Evolutionary conservation across 176 grass and related monocot species (phyloP).

Genomic region (Pharus latifolius): DNA sequence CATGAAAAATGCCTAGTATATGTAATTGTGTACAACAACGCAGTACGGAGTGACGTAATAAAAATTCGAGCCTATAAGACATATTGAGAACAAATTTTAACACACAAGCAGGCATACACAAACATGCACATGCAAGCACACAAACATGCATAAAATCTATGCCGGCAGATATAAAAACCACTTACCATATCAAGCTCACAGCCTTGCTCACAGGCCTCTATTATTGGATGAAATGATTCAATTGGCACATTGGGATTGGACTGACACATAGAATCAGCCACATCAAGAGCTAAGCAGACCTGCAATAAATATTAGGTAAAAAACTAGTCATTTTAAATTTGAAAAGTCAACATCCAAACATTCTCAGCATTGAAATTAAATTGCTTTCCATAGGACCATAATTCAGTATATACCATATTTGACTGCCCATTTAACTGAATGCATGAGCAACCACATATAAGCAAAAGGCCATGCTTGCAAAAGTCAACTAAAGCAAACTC

Average conservation of each 20-base stretch:
- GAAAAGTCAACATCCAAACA: background rate
- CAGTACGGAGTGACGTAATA: background rate
- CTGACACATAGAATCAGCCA: conserved; percentile 58
- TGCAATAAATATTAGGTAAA: conserved; percentile 33
- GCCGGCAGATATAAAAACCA: conserved; percentile 4
- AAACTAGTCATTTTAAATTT: conserved; percentile 3
- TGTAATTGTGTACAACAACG: background rate
- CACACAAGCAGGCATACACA: background rate
- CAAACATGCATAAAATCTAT: background rate
- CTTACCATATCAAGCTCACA: conserved; percentile 83
- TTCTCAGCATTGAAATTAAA: background rate
- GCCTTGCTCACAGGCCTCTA: conserved; percentile 65
- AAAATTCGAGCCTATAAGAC: background rate
- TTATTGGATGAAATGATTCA: conserved; percentile 66
- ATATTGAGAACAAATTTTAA: conserved; percentile 1
- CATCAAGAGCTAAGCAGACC: conserved; percentile 65
- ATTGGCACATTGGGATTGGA: conserved; percentile 45
- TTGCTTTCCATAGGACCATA: background rate
- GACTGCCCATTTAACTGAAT: background rate
- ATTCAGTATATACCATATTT: background rate
- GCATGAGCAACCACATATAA: background rate
- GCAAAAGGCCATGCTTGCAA: background rate
- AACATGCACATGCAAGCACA: background rate
- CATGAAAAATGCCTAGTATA: background rate
- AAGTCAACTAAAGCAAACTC: background rate